Evolutionary conservation across 1,139 yeast genomes (phyloP), one percentile per base, ranked within the genome.

Genomic region (Saccharomyces hybrid): DNA sequence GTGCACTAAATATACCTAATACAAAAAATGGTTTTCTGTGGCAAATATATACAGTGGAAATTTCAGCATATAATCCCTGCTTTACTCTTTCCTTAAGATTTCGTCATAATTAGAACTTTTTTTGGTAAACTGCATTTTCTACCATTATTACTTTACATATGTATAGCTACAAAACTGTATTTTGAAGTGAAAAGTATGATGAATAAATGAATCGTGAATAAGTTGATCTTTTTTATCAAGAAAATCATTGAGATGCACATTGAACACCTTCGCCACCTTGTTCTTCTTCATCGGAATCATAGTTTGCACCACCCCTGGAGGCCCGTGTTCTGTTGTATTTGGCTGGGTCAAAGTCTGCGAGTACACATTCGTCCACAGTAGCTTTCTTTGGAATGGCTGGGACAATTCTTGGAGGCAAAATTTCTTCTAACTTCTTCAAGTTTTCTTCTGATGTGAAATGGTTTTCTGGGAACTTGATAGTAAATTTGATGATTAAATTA

Each of bases 341-440:
- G 65, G 74, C 63, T 55, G 86, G 83, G 67, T 83, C 87, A 59
- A 78, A 80, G 38, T 82, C 87, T 51, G 77, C 77, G 66, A 86
- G 73, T 46, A 84, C 85, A 68, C 93, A 93, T 63, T 93, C 98
- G 65, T 95, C 99, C 59, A 87, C 82, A 58, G 80, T 81, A 50
- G 81, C 84, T 62, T 76, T 79, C 68, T 76, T 75, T 71, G 93
- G 93, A 67, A 83, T 76, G 25, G 69, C 62, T 52, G 78, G 75
- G 57, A 71, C 69, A 46, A 74, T 70, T 81, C 90, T 83, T 54
- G 87, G 71, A 52, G 95, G 95, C 69, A 86, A 78, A 55, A 86
- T 77, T 27, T 70, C 65, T 71, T 84, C 91, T 70, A 86, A 78
- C 65, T 77, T 71, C 72, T 83, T 80, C 73, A 86, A 76, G 64